Base-by-base conservation (phyloP, 192 early-diverging fungal species). In the Chytriomyces sp. region DNA sequence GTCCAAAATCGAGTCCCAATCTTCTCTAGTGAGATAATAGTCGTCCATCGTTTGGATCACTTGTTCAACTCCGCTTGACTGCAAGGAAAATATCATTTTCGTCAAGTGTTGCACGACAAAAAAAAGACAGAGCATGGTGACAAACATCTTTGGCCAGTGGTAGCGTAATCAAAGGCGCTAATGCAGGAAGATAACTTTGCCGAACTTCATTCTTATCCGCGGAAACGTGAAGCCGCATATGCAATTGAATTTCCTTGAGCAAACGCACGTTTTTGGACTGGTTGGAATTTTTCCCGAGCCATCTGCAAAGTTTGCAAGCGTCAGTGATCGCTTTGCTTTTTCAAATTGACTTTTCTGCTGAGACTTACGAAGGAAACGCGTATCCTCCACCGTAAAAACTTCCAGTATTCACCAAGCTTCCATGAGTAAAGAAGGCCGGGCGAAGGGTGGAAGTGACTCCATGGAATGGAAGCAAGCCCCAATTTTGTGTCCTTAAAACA, bases 231-330 rank as follows among this genome's bases (percentile, higher is more conserved):
- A 94, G 81, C 11, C 96, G 90, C 89, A 95, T 92, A 76, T 94
- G 91, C 65, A 87, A 89, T 81, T 98, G 94, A n/a, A 99, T 79
- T 62, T 98, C 94, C 68, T 87, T 83, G 66, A 98, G 81, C 59
- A 89, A 76, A 11, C 96, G 89, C 24, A 76, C 80, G 65, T 87
- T 85, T 79, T 96, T 97, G 24, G 50, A 53, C 46, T 91, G 82
- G 74, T 91, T 96, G 2, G 95, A 97, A 73, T 94, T 94, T 81
- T 96, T 90, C 13, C 98, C 98, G 20, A 99, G 79, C 90, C 92
- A 98, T 7, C 93, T 94, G 69, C 70, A 72, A 20, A 35, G 35
- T 35, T 35, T 35, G 35, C 35, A 18, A 18, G 23, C 57, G 23
- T 18, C 57, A 60, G 18, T n/a, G 13, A 5, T 5, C n/a, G 1